Evolutionary conservation across 116 monocot species (phyloP), one percentile per base, ranked within the genome.

Genomic region (Thalassia testudinum): DNA sequence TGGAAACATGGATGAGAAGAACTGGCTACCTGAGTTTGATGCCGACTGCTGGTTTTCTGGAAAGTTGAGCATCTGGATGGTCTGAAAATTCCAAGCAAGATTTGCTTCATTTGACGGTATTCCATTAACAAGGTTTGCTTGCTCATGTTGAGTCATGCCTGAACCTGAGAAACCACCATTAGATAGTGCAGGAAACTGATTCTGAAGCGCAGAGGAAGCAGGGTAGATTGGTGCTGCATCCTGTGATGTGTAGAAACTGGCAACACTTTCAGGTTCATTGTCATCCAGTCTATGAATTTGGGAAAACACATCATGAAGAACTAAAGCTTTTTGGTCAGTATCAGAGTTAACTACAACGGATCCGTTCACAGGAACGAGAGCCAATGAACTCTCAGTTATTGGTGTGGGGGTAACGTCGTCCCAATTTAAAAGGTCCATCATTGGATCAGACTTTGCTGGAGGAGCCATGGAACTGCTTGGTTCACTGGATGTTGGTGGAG

Each of bases 391-490:
- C 37, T 59, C 69, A 18, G 58, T 37, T 52, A 71, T 49, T 30
- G 85, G 62, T 42, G 66, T 62, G 30, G 30, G 10, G 30, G 30
- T 10, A 62, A 34, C 66, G 56, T 72, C 68, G 37, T 81, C 85
- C 13, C 80, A 84, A 49, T 84, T 90, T 0, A 99, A 75, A 53
- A 99, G 86, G 56, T 99, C 99, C 37, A 97, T 64, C 30, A 5
- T 3, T 10, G 10, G 6, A 42, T 27, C 56, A 50, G 81, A 63
- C 64, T 66, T 77, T 43, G 63, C 22, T 27, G 65, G 38, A 47
- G 68, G 50, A 48, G 78, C 16, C 27, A 58, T 59, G 53, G 76
- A 52, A 53, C 55, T 64, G 40, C 4, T 37, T 51, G 50, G 50
- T 37, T 50, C 62, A 58, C 72, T 67, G 14, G 78, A 60, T 65